Percentiles rank a stretch among this genome's conserved stretches.
phyloP scores from a whole-genome alignment of 495 filamentous ascomycete species.

The Neohortaea acidophila region DNA sequence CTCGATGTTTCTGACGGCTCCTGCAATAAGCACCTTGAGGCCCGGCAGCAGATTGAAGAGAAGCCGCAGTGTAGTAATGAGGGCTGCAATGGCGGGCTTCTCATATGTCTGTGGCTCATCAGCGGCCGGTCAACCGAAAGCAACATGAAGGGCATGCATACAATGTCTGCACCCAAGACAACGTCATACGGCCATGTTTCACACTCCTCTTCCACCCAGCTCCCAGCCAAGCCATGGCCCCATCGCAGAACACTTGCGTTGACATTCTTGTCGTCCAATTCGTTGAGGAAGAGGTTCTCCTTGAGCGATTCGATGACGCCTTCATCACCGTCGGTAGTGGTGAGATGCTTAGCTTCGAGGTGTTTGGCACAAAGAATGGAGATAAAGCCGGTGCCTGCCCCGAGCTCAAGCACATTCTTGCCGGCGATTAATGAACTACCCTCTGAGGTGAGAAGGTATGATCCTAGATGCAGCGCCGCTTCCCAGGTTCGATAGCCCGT shows the following conservation, averaged over 20 bases:
- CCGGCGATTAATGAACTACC: conserved; percentile 34
- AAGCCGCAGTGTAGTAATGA: conserved; percentile 40
- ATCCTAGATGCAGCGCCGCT: conserved; percentile 69
- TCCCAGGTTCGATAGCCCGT: conserved; percentile 91
- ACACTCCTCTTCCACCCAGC: conserved; percentile 15
- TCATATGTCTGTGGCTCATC: conserved; percentile 46
- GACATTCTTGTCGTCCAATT: conserved; percentile 34
- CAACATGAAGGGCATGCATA: conserved; percentile 12
- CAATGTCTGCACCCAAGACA: conserved; percentile 28
- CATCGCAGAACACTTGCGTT: conserved; percentile 41
- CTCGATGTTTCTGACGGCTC: conserved; percentile 46
- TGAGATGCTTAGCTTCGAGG: conserved; percentile 45
- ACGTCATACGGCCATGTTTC: conserved; percentile 21
- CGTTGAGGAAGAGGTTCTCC: conserved; percentile 53
- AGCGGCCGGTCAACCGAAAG: conserved; percentile 1
- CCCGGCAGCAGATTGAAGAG: conserved; percentile 37
- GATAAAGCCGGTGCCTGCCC: conserved; percentile 76
- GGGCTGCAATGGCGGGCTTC: conserved; percentile 36
- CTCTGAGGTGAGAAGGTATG: conserved; percentile 43
- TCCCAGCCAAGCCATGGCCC: conserved; percentile 32
- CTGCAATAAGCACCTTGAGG: conserved; percentile 40
- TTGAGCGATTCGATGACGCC: conserved; percentile 53
- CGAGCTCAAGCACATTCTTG: conserved; percentile 67
- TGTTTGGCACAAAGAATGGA: conserved; percentile 66
- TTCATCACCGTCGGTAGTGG: conserved; percentile 69